phyloP scores from a whole-genome alignment of 2,329 filamentous ascomycete genomes.

The Gaeumannomyces sp. region DNA sequence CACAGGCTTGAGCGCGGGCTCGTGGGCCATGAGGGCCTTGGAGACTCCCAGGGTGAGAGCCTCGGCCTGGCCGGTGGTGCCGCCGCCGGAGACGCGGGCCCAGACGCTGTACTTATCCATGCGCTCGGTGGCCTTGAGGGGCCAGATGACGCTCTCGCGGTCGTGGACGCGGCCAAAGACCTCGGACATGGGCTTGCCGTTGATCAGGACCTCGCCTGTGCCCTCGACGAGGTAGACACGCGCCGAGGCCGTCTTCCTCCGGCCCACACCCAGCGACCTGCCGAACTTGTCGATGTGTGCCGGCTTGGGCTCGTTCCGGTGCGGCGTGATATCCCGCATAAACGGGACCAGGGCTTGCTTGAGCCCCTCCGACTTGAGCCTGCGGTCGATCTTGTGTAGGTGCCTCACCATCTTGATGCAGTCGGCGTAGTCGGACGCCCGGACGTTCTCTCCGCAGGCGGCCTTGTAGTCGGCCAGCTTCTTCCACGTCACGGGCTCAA shows the following conservation, averaged over 20 bases:
- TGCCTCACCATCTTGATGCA: slow-evolving; percentile 71
- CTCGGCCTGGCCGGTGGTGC: slow-evolving; percentile 92
- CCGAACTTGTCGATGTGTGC: slow-evolving; percentile 69
- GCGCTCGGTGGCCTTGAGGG: slow-evolving; percentile 72
- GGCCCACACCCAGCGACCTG: slow-evolving; percentile 71
- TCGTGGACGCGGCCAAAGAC: slow-evolving; percentile 87
- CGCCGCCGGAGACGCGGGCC: slow-evolving; percentile 77
- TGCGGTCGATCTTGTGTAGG: slow-evolving; percentile 79
- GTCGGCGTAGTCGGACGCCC: slow-evolving; percentile 70
- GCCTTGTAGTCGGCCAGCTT: slow-evolving; percentile 70
- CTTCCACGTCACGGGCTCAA: slow-evolving; percentile 73
- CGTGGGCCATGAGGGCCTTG: slow-evolving; percentile 82
- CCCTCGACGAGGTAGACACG: slow-evolving; percentile 88
- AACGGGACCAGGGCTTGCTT: slow-evolving; percentile 59
- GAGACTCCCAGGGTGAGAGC: slow-evolving; percentile 85
- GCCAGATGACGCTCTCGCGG: slow-evolving; percentile 89
- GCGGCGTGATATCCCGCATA: slow-evolving; percentile 68
- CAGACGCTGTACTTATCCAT: slow-evolving; percentile 97
- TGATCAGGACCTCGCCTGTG: slow-evolving; percentile 82
- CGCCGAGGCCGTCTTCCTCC: slow-evolving; percentile 81
- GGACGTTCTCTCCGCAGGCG: slow-evolving; percentile 64
- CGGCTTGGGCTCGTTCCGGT: slow-evolving; percentile 56
- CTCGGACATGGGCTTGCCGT: slow-evolving; percentile 77
- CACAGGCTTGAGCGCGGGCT: slow-evolving; percentile 83
- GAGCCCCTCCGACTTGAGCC: slow-evolving; percentile 66